Evolutionary conservation across 2,329 filamentous ascomycete genomes (phyloP).

Genomic region (Tricladium varicosporioides): DNA sequence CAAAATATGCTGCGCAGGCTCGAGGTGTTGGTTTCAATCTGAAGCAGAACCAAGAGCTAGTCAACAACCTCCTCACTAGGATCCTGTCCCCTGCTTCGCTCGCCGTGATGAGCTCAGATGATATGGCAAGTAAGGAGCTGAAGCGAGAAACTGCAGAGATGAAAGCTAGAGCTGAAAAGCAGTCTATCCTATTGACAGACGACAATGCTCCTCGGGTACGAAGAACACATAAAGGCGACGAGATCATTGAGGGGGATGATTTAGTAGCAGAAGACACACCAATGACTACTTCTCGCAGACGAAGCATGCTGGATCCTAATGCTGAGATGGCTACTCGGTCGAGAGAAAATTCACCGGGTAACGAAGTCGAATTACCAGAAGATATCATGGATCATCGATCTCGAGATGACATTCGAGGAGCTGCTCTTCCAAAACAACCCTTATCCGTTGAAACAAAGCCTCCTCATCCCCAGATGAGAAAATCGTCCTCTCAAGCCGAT

Average conservation of each 20-base stretch:
- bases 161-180: constrained; percentile 75
- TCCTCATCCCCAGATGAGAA: constrained; percentile 18
- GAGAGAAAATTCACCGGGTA: constrained; percentile 36
- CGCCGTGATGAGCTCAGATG: constrained; percentile 83
- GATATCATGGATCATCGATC: constrained; percentile 31
- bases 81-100: constrained; percentile 72
- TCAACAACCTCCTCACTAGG: constrained; percentile 70
- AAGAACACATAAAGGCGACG: constrained; percentile 92
- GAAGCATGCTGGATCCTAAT: constrained; percentile 38
- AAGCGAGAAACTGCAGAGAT: constrained; percentile 75
- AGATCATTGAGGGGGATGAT: constrained; percentile 76
- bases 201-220: constrained; percentile 71
- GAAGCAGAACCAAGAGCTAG: constrained; percentile 80
- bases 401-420: constrained; percentile 26
- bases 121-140: constrained; percentile 89
- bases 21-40: constrained; percentile 81
- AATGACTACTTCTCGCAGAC: constrained; percentile 35
- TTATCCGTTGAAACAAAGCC: constrained; percentile 32
- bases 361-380: constrained; percentile 32
- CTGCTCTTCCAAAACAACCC: constrained; percentile 28
- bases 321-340: constrained; percentile 34
- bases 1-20: constrained; percentile 61
- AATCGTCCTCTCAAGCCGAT: constrained; percentile 34
- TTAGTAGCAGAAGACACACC: constrained; percentile 37
- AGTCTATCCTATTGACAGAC: constrained; percentile 77